Percentiles rank a stretch among this genome's conserved stretches.
Evolutionary conservation across 192 early-diverging fungal species (phyloP).

Genomic region (Backusella psychrophila): DNA sequence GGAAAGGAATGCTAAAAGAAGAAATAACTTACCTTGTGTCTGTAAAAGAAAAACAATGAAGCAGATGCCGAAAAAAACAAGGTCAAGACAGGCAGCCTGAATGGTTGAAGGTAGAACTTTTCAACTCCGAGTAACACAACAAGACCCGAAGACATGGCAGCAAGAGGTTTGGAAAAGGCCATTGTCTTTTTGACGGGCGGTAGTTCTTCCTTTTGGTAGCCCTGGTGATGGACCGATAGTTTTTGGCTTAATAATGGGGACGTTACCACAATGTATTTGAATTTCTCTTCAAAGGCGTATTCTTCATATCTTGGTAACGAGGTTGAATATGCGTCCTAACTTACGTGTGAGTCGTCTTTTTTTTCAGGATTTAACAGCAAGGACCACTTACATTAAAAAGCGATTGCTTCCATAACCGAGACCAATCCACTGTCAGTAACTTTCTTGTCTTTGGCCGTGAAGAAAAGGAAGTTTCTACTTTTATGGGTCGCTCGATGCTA

Average conservation of each 20-base stretch:
- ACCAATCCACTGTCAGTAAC: background rate
- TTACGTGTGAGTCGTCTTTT: background rate
- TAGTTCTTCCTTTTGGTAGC: conserved; percentile 3
- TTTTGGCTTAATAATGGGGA: conserved; percentile 51
- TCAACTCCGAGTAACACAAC: conserved; percentile 19
- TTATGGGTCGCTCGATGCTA: conserved; percentile 26
- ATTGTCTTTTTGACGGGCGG: background rate
- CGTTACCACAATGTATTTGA: conserved; percentile 58
- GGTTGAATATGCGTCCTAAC: conserved; percentile 46
- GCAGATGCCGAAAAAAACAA: conserved; percentile 16
- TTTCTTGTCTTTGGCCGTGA: background rate
- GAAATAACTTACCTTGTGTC: conserved; percentile 25
- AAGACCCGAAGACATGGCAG: conserved; percentile 3
- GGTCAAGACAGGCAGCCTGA: conserved; percentile 9
- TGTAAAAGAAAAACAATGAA: conserved; percentile 39
- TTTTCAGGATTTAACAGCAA: background rate
- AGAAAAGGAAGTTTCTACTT: conserved; percentile 12
- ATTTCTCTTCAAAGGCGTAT: conserved; percentile 54
- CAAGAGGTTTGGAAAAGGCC: background rate
- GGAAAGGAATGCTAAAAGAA: too few species aligned
- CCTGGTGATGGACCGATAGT: conserved; percentile 31
- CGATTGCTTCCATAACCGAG: conserved; percentile 15
- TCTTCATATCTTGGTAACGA: conserved; percentile 48
- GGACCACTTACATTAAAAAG: conserved; percentile 11
- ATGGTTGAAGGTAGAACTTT: conserved; percentile 2